phyloP scores from a whole-genome alignment of 2,329 filamentous ascomycete species.

The Phialocephala sp. region DNA sequence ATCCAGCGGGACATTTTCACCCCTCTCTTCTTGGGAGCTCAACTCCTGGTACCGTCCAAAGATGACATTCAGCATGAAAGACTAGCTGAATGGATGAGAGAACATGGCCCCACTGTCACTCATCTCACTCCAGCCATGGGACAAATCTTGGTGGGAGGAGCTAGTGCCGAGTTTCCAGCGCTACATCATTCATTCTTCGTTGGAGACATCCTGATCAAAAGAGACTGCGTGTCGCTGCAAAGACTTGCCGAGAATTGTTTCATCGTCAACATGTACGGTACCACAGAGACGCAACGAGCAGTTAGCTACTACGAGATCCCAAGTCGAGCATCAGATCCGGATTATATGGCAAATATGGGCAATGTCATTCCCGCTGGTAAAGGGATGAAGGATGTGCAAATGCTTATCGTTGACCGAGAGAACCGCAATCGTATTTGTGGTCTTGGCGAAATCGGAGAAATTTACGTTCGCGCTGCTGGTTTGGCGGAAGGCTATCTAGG shows the following conservation, averaged over 20 bases:
- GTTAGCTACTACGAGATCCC: slow-evolving; percentile 86
- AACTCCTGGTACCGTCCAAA: slow-evolving; percentile 76
- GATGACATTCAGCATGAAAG: slow-evolving; percentile 88
- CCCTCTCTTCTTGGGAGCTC: slow-evolving; percentile 83
- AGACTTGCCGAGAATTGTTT: slow-evolving; percentile 74
- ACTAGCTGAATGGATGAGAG: slow-evolving; percentile 86
- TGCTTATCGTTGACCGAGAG: slow-evolving; percentile 79
- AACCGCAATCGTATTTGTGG: slow-evolving; percentile 71
- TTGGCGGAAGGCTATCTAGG: slow-evolving; percentile 78
- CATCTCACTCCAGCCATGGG: slow-evolving; percentile 97
- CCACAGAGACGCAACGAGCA: slow-evolving; percentile 81
- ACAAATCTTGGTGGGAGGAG: slow-evolving; percentile 88
- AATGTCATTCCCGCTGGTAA: slow-evolving; percentile 83
- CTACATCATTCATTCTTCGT: slow-evolving; percentile 89
- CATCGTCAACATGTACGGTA: slow-evolving; percentile 88
- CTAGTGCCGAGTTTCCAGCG: slow-evolving; percentile 75
- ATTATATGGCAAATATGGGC: slow-evolving; percentile 66
- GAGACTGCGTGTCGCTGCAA: slow-evolving; percentile 79
- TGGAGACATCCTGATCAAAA: slow-evolving; percentile 85
- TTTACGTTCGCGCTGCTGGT: slow-evolving; percentile 81
- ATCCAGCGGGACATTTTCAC: slow-evolving; percentile 83
- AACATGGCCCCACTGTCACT: slow-evolving; percentile 75
- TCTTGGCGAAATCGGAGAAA: slow-evolving; percentile 83
- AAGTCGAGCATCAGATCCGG: slow-evolving; percentile 65
- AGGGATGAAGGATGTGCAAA: slow-evolving; percentile 88